Evolutionary conservation across 805 yeast genomes (phyloP), one percentile per base, ranked within the genome.

Genomic region (Hanseniaspora pseudoguilliermondii): DNA sequence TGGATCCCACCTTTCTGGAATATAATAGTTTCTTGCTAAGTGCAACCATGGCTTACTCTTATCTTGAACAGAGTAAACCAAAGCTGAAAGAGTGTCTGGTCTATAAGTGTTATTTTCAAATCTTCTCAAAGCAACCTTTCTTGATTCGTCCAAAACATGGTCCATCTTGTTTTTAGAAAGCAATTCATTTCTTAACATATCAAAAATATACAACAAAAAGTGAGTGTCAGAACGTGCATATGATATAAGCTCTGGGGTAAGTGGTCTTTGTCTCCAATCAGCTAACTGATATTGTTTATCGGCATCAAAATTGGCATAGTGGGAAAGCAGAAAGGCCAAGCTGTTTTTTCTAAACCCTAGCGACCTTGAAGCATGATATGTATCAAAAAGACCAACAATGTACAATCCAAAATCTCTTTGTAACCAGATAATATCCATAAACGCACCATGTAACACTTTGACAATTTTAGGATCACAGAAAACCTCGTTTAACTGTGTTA

Each of bases 211-310:
- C 39, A 93, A 73, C 52, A 93, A 70, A 63, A 89, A 93, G 68
- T 93, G 98, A 0, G 98, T 93, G 69, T 93, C 98, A 0, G 96
- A 85, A 60, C 95, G 77, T 0, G 98, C 98, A 67, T 93, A 93
- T 16, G 83, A 79, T 58, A 74, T 69, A 90, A 93, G 84, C 40
- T 86, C 81, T 10, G 72, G 67, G 1, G 86, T 77, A 52, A 93
- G 71, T 0, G 98, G 98, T 60, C 98, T 76, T 7, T 83, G 70
- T 66, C 98, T 79, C 98, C 98, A 93, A 69, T 93, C 98, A 0
- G 97, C 95, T 59, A 90, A 71, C 70, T 93, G 99, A 70, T 90
- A 93, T 70, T 90, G 86, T 64, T 93, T 93, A 15, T 96, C 86
- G 0, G 98, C 89, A 60, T 80, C 81, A 69, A 93, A 93, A 46